A percentile compares a stretch with the other conserved stretches of the same genome.
These are phyloP conservation scores for Pythium angustatum DNA, from an alignment of 352 stramenopile species.

Conservation along the genomic window DNA sequence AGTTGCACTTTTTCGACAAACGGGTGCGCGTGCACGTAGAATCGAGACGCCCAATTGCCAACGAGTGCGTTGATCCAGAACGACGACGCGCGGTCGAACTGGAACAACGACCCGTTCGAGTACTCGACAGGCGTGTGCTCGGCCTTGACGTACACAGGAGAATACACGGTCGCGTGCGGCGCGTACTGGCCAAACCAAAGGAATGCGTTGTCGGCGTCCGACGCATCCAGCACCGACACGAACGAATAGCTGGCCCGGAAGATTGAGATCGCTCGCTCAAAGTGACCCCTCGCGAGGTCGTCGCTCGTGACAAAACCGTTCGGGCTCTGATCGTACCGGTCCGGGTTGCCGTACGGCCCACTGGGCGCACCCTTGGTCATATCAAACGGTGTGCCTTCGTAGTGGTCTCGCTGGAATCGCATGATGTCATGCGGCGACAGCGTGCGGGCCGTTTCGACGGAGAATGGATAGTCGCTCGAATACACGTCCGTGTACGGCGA, in stretches of 20 bases:
- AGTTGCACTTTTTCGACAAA: slow-evolving; percentile 60
- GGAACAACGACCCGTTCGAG: slow-evolving; percentile 60
- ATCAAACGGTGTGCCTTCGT: slow-evolving; percentile 91
- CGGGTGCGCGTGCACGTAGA: slow-evolving; percentile 70
- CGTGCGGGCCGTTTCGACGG: slow-evolving; percentile 51
- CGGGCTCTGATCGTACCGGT: slow-evolving; percentile 78
- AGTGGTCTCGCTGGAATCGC: slow-evolving; percentile 92
- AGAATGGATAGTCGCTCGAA: slow-evolving; percentile 87
- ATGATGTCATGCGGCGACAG: slow-evolving; percentile 89
- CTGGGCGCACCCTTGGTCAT: slow-evolving; percentile 76
- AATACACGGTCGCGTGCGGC: slow-evolving; percentile 85
- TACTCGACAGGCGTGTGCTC: slow-evolving; percentile 47
- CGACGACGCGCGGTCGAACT: slow-evolving; percentile 56
- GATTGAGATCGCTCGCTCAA: slow-evolving; percentile 94
- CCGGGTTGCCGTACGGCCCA: slow-evolving; percentile 90
- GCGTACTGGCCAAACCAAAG: slow-evolving; percentile 92
- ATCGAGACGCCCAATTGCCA: slow-evolving; percentile 80
- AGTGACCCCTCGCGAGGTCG: slow-evolving; percentile 62
- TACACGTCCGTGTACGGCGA: slow-evolving; percentile 76
- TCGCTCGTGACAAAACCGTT: slow-evolving; percentile 47
- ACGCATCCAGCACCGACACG: slow-evolving; percentile 62
- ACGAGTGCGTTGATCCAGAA: slow-evolving; percentile 86
- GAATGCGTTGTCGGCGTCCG: slow-evolving; percentile 61
- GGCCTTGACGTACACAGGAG: slow-evolving; percentile 84
- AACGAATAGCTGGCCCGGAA: slow-evolving; percentile 92